These are phyloP conservation scores for Penicillium antarcticum DNA, from an alignment of 495 filamentous ascomycete species.

Conservation along the genomic window DNA sequence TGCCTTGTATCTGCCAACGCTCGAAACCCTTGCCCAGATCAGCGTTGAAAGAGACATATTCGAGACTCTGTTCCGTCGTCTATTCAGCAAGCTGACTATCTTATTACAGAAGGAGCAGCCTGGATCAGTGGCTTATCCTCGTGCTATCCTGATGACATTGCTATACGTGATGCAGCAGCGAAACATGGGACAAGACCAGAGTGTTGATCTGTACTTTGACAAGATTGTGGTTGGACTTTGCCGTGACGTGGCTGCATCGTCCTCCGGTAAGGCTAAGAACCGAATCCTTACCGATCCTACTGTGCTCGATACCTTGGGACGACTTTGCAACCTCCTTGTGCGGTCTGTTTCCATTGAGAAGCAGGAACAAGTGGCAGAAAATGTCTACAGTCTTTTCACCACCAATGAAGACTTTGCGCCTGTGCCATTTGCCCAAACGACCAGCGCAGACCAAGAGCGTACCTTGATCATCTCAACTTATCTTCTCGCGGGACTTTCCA, in stretches of 20 bases:
- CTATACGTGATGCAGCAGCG: slow-evolving; percentile 62
- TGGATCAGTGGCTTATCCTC: slow-evolving; percentile 50
- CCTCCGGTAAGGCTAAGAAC: slow-evolving; percentile 35
- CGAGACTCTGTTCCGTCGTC: slow-evolving; percentile 62
- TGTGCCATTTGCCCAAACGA: slow-evolving; percentile 36
- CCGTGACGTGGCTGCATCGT: slow-evolving; percentile 39
- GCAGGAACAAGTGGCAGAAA: slow-evolving; percentile 52
- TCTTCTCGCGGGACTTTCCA: slow-evolving; percentile 56
- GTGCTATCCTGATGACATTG: slow-evolving; percentile 60
- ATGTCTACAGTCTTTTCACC: slow-evolving; percentile 57
- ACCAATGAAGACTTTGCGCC: slow-evolving; percentile 30
- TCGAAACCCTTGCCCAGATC: slow-evolving; percentile 68
- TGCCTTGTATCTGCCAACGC: slow-evolving; percentile 49
- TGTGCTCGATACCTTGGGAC: slow-evolving; percentile 61
- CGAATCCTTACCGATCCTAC: slow-evolving; percentile 50
- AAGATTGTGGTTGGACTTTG: slow-evolving; percentile 56
- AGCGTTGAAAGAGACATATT: slow-evolving; percentile 63
- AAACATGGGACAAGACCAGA: slow-evolving; percentile 43
- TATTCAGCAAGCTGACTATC: slow-evolving; percentile 63
- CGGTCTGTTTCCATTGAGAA: slow-evolving; percentile 49
- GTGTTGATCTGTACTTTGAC: slow-evolving; percentile 56
- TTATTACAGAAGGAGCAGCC: slow-evolving; percentile 53
- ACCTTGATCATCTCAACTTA: slow-evolving; percentile 61
- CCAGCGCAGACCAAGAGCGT: slow-evolving; percentile 34
- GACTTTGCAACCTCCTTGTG: slow-evolving; percentile 60